Conservation (phyloP, 2,329 filamentous ascomycete species). For the Talaromyces sp. region DNA sequence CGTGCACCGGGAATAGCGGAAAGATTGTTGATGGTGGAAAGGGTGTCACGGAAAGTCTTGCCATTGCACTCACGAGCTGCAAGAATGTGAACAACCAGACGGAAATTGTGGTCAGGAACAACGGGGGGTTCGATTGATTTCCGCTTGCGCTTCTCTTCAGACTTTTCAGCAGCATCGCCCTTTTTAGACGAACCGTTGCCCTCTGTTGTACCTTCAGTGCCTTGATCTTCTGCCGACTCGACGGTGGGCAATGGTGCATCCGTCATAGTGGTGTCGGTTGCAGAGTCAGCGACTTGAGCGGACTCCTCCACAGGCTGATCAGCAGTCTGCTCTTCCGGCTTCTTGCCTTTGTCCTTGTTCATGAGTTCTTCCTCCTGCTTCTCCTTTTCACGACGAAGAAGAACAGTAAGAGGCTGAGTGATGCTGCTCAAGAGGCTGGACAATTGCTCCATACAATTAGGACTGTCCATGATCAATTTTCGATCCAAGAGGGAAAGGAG, state of each 20-base stretch:
- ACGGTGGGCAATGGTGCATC: slow-evolving; percentile 39
- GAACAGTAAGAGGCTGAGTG: slow-evolving; percentile 78
- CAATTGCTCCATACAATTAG: slow-evolving; percentile 92
- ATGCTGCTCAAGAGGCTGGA: slow-evolving; percentile 85
- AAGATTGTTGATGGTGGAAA: slow-evolving; percentile 98
- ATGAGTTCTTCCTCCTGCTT: slow-evolving; percentile 51
- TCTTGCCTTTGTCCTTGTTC: slow-evolving; percentile 41
- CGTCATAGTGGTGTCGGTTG: slow-evolving; percentile 44
- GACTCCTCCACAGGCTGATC: slow-evolving; percentile 15
- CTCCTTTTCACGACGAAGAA: slow-evolving; percentile 84
- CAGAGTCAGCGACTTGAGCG: slow-evolving; percentile 22
- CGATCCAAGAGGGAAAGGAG: slow-evolving; percentile 85
- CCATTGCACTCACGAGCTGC: slow-evolving; percentile 94
- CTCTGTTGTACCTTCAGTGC: slow-evolving; percentile 27
- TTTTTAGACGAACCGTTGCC: slow-evolving; percentile 33
- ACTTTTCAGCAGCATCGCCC: slow-evolving; percentile 26
- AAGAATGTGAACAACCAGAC: slow-evolving; percentile 93
- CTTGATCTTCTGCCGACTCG: slow-evolving; percentile 34
- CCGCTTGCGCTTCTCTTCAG: slow-evolving; percentile 58
- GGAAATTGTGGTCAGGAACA: slow-evolving; percentile 85
- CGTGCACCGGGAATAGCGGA: slow-evolving; percentile 91
- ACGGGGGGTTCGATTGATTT: slow-evolving; percentile 75
- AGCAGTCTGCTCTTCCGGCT: slow-evolving; percentile 30
- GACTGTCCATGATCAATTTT: slow-evolving; percentile 95
- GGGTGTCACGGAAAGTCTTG: slow-evolving; percentile 96